Evolutionary conservation across 257 asterid species (phyloP).

Genomic region (Gentiana macrophylla): DNA sequence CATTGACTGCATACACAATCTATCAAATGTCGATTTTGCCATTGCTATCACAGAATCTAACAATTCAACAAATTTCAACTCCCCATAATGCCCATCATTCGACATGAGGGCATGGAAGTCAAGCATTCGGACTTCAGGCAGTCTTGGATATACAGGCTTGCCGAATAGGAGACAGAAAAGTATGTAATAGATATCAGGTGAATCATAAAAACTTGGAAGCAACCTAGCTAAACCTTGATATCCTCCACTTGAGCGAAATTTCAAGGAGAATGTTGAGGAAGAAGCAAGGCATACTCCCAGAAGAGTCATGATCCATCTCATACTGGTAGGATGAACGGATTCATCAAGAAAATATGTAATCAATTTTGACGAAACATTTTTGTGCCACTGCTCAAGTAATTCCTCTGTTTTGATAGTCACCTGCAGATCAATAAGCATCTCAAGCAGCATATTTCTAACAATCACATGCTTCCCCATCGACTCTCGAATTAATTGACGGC

Average conservation of each 20-base stretch:
- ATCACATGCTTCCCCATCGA: constrained; percentile 96
- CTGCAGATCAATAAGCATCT: constrained; percentile 97
- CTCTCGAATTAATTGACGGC: constrained; percentile 61
- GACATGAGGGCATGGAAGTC: constrained; percentile 98
- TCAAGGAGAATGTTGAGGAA: constrained; percentile 89
- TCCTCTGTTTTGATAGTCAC: constrained; percentile 94
- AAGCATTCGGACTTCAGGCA: constrained; percentile 98
- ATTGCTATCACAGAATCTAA: constrained; percentile 88
- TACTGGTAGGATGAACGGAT: constrained; percentile 98
- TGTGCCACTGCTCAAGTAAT: constrained; percentile 99
- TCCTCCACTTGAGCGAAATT: constrained; percentile 96
- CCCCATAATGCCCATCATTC: constrained; percentile 61
- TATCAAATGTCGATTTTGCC: constrained; percentile 96
- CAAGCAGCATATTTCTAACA: constrained; percentile 97
- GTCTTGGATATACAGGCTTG: constrained; percentile 94
- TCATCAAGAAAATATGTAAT: constrained; percentile 91
- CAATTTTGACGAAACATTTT: constrained; percentile 85
- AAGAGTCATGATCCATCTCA: constrained; percentile 99
- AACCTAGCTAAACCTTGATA: constrained; percentile 90
- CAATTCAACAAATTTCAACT: constrained; percentile 75
- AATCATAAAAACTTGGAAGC: constrained; percentile 93
- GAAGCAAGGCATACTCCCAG: constrained; percentile 94
- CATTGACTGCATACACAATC: constrained; percentile 74
- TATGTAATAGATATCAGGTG: constrained; percentile 97
- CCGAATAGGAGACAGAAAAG: constrained; percentile 91